Evolutionary conservation across 2,329 filamentous ascomycete species (phyloP).

Genomic region (Talaromyces sp.): DNA sequence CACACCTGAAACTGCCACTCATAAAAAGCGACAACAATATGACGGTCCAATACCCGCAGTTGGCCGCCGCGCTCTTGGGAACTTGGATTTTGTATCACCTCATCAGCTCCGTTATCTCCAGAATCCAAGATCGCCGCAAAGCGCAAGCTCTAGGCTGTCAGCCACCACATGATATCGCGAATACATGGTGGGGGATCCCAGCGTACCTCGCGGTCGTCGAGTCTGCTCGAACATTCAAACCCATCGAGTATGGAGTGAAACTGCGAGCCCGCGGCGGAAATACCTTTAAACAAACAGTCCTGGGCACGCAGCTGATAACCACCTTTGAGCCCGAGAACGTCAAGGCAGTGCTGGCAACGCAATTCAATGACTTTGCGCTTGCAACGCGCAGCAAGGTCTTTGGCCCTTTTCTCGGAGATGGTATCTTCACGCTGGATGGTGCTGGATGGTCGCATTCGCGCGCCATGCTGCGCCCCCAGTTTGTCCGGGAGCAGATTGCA

Average conservation of each 20-base stretch:
- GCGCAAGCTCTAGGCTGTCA: constrained; percentile 4
- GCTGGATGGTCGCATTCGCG: constrained; percentile 71
- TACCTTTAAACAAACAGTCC: not conserved
- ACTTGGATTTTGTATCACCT: not conserved
- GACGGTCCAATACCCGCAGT: constrained; percentile 1
- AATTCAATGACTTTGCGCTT: constrained; percentile 78
- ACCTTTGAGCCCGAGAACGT: constrained; percentile 55
- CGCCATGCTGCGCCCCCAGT: constrained; percentile 76
- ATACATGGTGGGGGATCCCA: not conserved
- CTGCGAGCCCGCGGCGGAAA: not conserved
- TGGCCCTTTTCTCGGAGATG: constrained; percentile 37
- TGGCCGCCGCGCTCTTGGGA: not conserved
- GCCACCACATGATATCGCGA: not conserved
- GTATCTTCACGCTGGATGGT: constrained; percentile 65
- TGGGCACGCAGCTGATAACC: constrained; percentile 2
- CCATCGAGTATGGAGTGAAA: not conserved
- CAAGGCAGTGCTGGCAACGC: constrained; percentile 76
- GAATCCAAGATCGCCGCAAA: constrained; percentile 1
- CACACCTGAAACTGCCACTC: not conserved
- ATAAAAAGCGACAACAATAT: not conserved
- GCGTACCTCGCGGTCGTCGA: not conserved
- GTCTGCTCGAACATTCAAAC: not conserved
- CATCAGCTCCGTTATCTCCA: not conserved
- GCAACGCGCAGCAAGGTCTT: constrained; percentile 67
- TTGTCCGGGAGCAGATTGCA: constrained; percentile 70